Evolutionary conservation across 768 basidiomycete species (phyloP).

Genomic region (Boletus huronensis): DNA sequence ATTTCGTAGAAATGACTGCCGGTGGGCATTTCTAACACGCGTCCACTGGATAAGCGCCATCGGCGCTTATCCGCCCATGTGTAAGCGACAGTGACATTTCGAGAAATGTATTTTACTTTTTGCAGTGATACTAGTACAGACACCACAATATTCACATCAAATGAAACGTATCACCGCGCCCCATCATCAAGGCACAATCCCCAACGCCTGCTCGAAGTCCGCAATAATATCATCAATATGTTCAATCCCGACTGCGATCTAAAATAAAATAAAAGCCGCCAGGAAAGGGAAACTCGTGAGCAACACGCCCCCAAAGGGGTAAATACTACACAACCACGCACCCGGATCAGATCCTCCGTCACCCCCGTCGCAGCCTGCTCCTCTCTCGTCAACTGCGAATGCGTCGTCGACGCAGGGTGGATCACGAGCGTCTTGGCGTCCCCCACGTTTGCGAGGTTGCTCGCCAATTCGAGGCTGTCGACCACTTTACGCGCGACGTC

Average conservation of each 20-base stretch:
- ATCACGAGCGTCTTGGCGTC: conserved; percentile 81
- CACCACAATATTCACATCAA: background rate
- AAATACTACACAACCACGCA: conserved; percentile 19
- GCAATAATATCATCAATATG: conserved; percentile 18
- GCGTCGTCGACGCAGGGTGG: conserved; percentile 76
- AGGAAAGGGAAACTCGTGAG: background rate
- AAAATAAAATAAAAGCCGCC: too few species aligned
- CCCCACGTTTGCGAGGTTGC: conserved; percentile 39
- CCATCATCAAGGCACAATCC: background rate
- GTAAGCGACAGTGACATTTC: too few species aligned
- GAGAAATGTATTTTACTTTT: too few species aligned
- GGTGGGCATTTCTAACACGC: too few species aligned
- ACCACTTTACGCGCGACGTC: conserved; percentile 31
- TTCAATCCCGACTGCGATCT: conserved; percentile 19
- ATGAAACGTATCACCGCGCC: too few species aligned
- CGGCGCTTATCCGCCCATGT: too few species aligned
- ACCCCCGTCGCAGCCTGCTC: conserved; percentile 69
- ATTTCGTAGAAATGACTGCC: too few species aligned
- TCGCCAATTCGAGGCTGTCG: conserved; percentile 37
- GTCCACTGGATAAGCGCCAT: too few species aligned
- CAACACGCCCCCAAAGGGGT: background rate
- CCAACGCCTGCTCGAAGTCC: conserved; percentile 13
- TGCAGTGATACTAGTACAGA: too few species aligned
- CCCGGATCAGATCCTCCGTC: conserved; percentile 71
- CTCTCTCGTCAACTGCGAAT: conserved; percentile 58